Evolutionary conservation across 805 yeast species (phyloP).

Genomic region (Brettanomyces custersianus): DNA sequence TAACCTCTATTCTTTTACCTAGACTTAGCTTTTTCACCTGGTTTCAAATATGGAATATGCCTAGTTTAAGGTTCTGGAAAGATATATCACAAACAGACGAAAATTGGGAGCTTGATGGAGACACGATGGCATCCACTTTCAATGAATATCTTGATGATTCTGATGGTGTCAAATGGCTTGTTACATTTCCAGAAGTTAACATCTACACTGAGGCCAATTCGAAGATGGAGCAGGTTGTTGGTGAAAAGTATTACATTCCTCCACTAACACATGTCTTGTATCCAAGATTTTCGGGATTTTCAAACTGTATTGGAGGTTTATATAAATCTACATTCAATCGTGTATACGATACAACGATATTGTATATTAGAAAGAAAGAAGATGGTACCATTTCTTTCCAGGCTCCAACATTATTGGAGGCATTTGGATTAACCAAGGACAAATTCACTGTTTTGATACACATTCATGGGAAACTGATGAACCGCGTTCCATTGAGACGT

Average conservation of each 20-base stretch:
- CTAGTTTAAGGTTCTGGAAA: constrained; percentile 38
- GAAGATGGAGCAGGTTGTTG: constrained; percentile 42
- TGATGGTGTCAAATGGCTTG: constrained; percentile 44
- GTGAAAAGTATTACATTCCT: constrained; percentile 54
- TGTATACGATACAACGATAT: constrained; percentile 49
- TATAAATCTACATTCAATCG: constrained; percentile 31
- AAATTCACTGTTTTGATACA: constrained; percentile 33
- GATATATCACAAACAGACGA: constrained; percentile 54
- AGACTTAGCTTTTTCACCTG: constrained; percentile 57
- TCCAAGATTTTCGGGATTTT: constrained; percentile 63
- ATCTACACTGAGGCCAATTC: constrained; percentile 44
- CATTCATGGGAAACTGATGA: constrained; percentile 36
- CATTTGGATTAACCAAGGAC: constrained; percentile 25
- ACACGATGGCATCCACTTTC: constrained; percentile 25
- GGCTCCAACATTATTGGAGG: constrained; percentile 29
- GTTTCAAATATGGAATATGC: constrained; percentile 58
- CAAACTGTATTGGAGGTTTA: constrained; percentile 37
- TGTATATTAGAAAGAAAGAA: constrained; percentile 26
- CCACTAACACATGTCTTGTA: constrained; percentile 53
- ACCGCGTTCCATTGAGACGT: constrained; percentile 43
- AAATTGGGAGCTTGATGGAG: constrained; percentile 50
- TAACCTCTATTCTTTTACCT: constrained; percentile 28
- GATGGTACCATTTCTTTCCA: constrained; percentile 14
- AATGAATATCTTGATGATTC: constrained; percentile 24
- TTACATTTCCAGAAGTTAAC: constrained; percentile 81